Evolutionary conservation across 805 yeast genomes (phyloP).

Genomic region (Starmerella potacharoeniae): DNA sequence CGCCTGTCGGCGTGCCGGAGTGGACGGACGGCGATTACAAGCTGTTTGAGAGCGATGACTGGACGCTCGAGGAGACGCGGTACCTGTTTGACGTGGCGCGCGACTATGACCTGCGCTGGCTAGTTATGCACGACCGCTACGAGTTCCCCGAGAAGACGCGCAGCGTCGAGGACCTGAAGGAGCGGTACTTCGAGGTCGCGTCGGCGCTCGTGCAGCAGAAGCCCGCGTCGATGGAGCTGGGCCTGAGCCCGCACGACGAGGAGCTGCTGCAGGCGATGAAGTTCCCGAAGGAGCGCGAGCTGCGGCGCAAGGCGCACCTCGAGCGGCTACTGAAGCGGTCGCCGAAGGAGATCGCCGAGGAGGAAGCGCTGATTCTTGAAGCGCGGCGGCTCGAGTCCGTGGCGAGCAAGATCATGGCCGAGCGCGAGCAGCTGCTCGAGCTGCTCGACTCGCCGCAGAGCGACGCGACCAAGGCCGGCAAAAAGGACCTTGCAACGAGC

Average conservation of each 20-base stretch:
- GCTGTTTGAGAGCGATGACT: slow-evolving; percentile 37
- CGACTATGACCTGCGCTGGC: slow-evolving; percentile 56
- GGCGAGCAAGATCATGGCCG: neutral
- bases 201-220: slow-evolving; percentile 37
- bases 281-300: slow-evolving; percentile 60
- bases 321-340: slow-evolving; percentile 66
- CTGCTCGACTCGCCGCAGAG: slow-evolving; percentile 46
- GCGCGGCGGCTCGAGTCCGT: slow-evolving; percentile 75
- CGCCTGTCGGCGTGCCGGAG: slow-evolving; percentile 54
- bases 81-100: slow-evolving; percentile 57
- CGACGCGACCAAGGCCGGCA: slow-evolving; percentile 24
- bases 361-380: slow-evolving; percentile 84
- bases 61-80: slow-evolving; percentile 70
- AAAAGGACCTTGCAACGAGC: slow-evolving; percentile 36
- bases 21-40: slow-evolving; percentile 52
- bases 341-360: slow-evolving; percentile 97
- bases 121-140: slow-evolving; percentile 52
- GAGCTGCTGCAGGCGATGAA: slow-evolving; percentile 52
- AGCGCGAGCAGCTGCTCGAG: slow-evolving; percentile 2
- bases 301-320: slow-evolving; percentile 69
- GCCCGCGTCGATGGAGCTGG: slow-evolving; percentile 28
- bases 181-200: slow-evolving; percentile 62
- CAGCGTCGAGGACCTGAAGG: slow-evolving; percentile 69
- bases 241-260: slow-evolving; percentile 35
- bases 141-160: slow-evolving; percentile 28